These are phyloP conservation scores for Desmodesmus armatus DNA, from an alignment of 139 green algal species.

Conservation along the genomic window DNA sequence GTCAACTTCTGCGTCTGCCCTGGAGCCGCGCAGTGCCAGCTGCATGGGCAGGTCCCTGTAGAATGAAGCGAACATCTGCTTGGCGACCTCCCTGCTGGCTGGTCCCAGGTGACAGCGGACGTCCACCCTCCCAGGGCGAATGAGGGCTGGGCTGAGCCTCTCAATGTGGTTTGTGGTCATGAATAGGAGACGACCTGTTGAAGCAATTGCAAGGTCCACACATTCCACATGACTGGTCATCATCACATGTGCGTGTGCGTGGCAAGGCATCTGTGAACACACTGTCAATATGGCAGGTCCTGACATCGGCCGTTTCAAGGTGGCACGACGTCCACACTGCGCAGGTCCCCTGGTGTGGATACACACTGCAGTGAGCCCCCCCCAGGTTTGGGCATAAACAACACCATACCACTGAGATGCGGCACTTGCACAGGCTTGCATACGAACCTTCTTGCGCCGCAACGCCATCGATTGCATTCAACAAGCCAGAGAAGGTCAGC, in stretches of 20 bases:
- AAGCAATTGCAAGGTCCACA: constrained; percentile 62
- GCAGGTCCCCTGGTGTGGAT: too few species aligned
- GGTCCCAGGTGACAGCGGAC: constrained; percentile 24
- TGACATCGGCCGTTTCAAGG: too few species aligned
- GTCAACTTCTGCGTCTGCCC: too few species aligned
- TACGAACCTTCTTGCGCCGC: constrained; percentile 33
- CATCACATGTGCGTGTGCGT: too few species aligned
- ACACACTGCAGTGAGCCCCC: too few species aligned
- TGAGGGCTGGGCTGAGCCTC: constrained; percentile 55
- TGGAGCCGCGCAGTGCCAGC: background rate
- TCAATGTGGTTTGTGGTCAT: constrained; percentile 77
- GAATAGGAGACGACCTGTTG: constrained; percentile 67
- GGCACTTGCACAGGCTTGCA: too few species aligned
- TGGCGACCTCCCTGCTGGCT: constrained; percentile 23
- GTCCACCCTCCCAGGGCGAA: constrained; percentile 57
- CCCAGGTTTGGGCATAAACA: too few species aligned
- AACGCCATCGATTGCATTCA: constrained; percentile 72
- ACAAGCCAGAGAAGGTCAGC: constrained; percentile 67
- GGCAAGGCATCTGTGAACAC: too few species aligned
- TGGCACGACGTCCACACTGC: too few species aligned
- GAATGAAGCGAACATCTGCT: constrained; percentile 45
- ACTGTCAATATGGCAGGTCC: too few species aligned
- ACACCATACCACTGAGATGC: too few species aligned
- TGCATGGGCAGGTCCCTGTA: constrained; percentile 41
- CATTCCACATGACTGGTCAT: too few species aligned